These are phyloP conservation scores for Chimonanthus praecox DNA, from an alignment of 164 flowering plant genomes.

Conservation along the genomic window DNA sequence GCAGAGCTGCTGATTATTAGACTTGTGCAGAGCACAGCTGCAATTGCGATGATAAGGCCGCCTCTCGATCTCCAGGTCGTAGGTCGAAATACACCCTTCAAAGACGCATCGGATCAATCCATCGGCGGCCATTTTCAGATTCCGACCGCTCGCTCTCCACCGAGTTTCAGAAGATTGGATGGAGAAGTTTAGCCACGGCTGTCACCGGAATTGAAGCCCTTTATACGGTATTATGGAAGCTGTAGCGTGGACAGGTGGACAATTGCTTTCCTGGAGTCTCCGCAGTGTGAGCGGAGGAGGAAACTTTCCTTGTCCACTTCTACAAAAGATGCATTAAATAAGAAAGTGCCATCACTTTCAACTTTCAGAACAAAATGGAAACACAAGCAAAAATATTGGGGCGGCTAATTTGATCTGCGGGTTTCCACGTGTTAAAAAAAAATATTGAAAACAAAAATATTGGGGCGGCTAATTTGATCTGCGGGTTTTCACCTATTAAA, in stretches of 20 bases:
- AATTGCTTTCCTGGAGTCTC: neutral
- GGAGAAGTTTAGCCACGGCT: neutral
- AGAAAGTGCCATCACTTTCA: too few relatives aligned
- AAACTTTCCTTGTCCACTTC: neutral
- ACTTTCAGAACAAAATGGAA: too few relatives aligned
- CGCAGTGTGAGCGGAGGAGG: neutral
- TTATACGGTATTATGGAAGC: neutral
- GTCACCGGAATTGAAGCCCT: neutral
- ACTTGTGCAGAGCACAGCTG: slow-evolving; percentile 30
- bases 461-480: too few relatives aligned
- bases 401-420: too few relatives aligned
- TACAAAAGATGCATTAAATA: neutral
- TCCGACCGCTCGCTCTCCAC: too few relatives aligned
- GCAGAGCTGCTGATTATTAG: neutral
- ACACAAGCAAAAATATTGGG: too few relatives aligned
- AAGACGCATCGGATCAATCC: slow-evolving; percentile 7
- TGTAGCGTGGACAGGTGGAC: neutral
- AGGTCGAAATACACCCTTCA: slow-evolving; percentile 16
- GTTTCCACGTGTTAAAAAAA: too few relatives aligned
- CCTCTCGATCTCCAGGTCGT: slow-evolving; percentile 24
- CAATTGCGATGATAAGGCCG: slow-evolving; percentile 37
- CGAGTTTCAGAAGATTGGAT: too few relatives aligned
- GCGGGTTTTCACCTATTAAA: too few relatives aligned
- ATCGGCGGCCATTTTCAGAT: neutral
- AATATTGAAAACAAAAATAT: too few relatives aligned